Base-by-base conservation (phyloP, 306 rosid genomes). In the Purshia tridentata region DNA sequence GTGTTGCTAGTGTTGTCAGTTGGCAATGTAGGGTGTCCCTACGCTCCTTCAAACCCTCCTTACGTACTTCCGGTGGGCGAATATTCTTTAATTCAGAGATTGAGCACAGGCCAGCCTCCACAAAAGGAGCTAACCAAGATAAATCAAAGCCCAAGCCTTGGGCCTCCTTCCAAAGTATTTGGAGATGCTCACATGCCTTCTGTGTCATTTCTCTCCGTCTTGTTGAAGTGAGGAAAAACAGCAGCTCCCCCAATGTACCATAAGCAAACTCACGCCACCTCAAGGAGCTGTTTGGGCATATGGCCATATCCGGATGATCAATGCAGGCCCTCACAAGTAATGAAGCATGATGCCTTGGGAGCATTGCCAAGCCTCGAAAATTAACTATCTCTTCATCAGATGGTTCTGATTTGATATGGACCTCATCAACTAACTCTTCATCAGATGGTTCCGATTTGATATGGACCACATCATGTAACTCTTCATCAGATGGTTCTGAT, bases 181-280 rank as follows among this genome's bases (percentile, higher is more conserved):
- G 18, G 47, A 73, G 69, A 5, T 12, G 59, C 46, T 61, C 37
- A 5, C 50, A 49, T 5, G 29, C 35, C 35, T 49, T 55, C 19
- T 23, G 39, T 5, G 69, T 73, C 59, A 49, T 49, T 11, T 72
- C 69, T 11, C 9, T 35, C 59, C 47, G 19, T 39, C 46, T 72
- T 22, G 77, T 73, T 6, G 60, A 15, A 18, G 58, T 37, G n/a
- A 73, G 59, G 50, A 73, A 73, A 62, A 29, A 62, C 69, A 73
- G 49, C 40, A 73, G 60, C 60, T 73, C 77, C 69, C 69, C 69
- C 9, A 73, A 49, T 7, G 69, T 73, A 41, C 13, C 56, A 39
- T 60, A 73, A 18, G 69, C 60, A 37, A 72, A 72, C 12, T 48
- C 39, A 20, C 57, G 60, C 77, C 69, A 72, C 10, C 59, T 61